A percentile compares a stretch with the other conserved stretches of the same genome.
These are phyloP conservation scores for Cornus suecica DNA, from an alignment of 148 eudicot species.

Conservation along the genomic window DNA sequence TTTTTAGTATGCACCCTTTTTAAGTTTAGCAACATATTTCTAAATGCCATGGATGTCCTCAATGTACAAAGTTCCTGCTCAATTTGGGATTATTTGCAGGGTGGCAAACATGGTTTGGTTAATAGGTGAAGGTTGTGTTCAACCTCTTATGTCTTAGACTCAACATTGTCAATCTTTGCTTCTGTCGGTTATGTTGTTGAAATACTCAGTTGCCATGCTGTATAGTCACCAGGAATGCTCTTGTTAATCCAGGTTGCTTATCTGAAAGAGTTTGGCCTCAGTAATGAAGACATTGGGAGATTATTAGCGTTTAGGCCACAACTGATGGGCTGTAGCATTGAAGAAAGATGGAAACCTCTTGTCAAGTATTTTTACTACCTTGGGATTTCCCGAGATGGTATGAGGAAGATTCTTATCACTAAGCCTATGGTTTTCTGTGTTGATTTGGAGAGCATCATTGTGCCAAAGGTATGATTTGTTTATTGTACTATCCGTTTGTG, in stretches of 20 bases:
- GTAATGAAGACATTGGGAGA: conserved; percentile 71
- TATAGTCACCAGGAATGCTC: not conserved
- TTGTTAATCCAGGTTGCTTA: conserved; percentile 62
- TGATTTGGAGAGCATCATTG: conserved; percentile 68
- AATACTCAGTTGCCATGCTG: not conserved
- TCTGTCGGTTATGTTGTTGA: not conserved
- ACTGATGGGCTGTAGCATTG: conserved; percentile 82
- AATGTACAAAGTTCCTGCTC: not conserved
- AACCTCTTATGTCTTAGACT: not conserved
- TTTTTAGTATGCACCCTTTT: not conserved
- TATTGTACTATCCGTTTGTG: not conserved
- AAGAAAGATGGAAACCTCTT: conserved; percentile 84
- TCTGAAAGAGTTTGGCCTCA: conserved; percentile 81
- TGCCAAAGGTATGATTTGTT: conserved; percentile 63
- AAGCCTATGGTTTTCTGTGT: conserved; percentile 85
- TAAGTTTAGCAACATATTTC: not conserved
- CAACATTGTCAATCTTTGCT: not conserved
- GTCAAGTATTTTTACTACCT: conserved; percentile 89
- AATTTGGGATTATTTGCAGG: too few species aligned
- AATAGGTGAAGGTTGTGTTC: not conserved
- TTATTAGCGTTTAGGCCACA: conserved; percentile 83
- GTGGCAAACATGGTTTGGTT: not conserved
- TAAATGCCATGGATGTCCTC: not conserved
- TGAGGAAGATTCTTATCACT: conserved; percentile 75
- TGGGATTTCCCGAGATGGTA: conserved; percentile 74